Percentiles rank a stretch among this genome's conserved stretches.
These are phyloP conservation scores for Russula foetens DNA, from an alignment of 768 basidiomycete species.

Conservation along the genomic window DNA sequence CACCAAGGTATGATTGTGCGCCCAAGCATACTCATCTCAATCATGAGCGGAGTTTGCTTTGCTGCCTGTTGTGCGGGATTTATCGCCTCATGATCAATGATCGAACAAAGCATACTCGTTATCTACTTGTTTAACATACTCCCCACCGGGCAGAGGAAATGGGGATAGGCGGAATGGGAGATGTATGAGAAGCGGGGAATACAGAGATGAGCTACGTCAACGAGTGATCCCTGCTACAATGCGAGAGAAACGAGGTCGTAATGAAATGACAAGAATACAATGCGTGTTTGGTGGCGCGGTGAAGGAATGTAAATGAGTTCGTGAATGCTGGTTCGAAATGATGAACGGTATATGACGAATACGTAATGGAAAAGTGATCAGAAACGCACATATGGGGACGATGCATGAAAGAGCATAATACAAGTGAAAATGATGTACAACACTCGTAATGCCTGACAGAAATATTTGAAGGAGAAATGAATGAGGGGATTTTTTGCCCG, in stretches of 20 bases:
- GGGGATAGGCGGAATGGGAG: neutral
- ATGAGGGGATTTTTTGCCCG: neutral
- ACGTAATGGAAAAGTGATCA: neutral
- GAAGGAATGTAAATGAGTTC: neutral
- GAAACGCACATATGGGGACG: neutral
- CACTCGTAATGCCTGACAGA: neutral
- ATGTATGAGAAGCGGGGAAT: neutral
- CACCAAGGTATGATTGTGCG: too few relatives aligned
- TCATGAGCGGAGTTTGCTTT: too few relatives aligned
- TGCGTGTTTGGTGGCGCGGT: neutral
- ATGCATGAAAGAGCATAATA: neutral
- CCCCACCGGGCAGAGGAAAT: neutral
- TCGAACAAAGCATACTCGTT: neutral
- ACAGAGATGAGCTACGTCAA: neutral
- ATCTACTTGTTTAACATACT: neutral
- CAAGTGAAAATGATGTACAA: neutral
- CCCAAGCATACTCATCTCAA: too few relatives aligned
- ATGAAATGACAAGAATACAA: neutral
- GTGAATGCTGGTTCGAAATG: neutral
- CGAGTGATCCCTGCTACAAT: neutral
- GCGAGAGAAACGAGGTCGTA: neutral
- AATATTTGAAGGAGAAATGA: neutral
- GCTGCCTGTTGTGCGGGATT: neutral
- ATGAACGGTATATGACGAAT: neutral
- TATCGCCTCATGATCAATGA: neutral